These are phyloP conservation scores for Amylocystis lapponica DNA, from an alignment of 768 basidiomycete species.

Conservation along the genomic window DNA sequence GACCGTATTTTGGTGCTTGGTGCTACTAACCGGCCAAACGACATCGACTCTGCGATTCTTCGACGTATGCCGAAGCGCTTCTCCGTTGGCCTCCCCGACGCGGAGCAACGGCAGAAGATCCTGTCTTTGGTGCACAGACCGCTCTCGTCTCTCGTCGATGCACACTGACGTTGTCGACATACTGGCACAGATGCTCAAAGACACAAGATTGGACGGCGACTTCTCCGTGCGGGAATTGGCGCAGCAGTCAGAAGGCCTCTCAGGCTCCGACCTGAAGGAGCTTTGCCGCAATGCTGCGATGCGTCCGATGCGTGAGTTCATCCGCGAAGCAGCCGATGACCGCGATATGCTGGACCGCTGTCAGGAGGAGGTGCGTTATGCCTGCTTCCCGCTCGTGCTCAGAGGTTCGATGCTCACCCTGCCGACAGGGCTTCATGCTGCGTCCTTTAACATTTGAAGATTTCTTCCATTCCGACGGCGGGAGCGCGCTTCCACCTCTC, in stretches of 20 bases:
- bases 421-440: constrained; percentile 63
- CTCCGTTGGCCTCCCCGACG: constrained; percentile 73
- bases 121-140: constrained; percentile 55
- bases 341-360: constrained; percentile 42
- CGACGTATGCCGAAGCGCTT: constrained; percentile 99
- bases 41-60: constrained; percentile 81
- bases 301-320: constrained; percentile 83
- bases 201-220: constrained; percentile 56
- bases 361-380: constrained; percentile 37
- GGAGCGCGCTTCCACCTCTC: constrained; percentile 12
- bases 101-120: constrained; percentile 78
- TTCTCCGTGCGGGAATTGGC: constrained; percentile 66
- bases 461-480: constrained; percentile 45
- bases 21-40: constrained; percentile 92
- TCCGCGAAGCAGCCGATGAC: constrained; percentile 47
- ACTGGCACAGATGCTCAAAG: constrained; percentile 69
- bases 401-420: background rate
- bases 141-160: background rate
- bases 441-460: constrained; percentile 68
- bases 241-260: constrained; percentile 61
- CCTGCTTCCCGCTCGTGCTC: background rate
- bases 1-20: constrained; percentile 89
- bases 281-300: constrained; percentile 92
- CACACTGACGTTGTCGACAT: background rate
- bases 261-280: constrained; percentile 90